These are phyloP conservation scores for Hyaloperonospora arabidopsidis DNA, from an alignment of 352 stramenopile species.

Conservation along the genomic window DNA sequence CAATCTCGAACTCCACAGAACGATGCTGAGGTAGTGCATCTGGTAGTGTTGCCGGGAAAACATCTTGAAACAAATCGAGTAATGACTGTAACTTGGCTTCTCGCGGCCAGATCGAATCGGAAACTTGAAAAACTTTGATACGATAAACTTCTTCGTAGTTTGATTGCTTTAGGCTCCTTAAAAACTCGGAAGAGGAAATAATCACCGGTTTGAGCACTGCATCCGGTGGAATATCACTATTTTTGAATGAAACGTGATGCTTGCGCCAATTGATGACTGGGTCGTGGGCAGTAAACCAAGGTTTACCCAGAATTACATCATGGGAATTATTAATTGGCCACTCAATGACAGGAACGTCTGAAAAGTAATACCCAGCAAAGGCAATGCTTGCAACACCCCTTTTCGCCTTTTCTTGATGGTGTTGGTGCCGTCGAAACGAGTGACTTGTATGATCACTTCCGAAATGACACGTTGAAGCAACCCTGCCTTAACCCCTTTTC, in stretches of 20 bases:
- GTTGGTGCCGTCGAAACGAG: conserved; percentile 1
- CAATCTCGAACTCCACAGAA: neutral
- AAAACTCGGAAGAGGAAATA: neutral
- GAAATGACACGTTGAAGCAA: neutral
- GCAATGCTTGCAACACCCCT: neutral
- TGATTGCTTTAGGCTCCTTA: neutral
- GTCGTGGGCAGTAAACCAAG: neutral
- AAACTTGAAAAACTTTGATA: neutral
- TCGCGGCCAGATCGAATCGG: neutral
- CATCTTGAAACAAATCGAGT: too few species aligned
- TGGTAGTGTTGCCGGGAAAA: neutral
- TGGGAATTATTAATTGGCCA: neutral
- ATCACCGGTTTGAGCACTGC: neutral
- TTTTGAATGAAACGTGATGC: neutral
- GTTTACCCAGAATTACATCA: neutral
- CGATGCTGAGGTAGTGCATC: neutral
- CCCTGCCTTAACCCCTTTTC: neutral
- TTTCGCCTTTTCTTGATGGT: conserved; percentile 1
- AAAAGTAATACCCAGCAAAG: neutral
- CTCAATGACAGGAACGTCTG: neutral
- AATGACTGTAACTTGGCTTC: neutral
- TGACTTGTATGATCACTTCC: neutral
- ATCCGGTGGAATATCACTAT: neutral
- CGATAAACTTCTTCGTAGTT: neutral
- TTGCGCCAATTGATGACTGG: neutral